Evolutionary conservation across 2,329 filamentous ascomycete genomes (phyloP).

Genomic region (Fusarium sarcochroum): DNA sequence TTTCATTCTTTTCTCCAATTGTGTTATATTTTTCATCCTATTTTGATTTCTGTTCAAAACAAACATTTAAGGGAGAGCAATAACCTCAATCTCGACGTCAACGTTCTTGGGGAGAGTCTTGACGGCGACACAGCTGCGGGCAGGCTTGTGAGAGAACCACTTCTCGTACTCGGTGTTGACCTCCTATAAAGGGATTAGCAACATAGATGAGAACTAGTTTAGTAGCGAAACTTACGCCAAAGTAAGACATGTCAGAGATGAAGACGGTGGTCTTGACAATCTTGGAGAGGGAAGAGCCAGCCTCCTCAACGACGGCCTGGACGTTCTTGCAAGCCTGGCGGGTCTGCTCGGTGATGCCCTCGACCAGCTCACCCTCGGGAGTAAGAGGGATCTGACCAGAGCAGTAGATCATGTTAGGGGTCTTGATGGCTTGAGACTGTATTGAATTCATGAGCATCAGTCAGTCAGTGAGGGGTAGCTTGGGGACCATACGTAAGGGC

Average conservation of each 20-base stretch:
- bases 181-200: conserved; percentile 57
- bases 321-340: conserved; percentile 80
- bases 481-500: conserved; percentile 70
- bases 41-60: conserved; percentile 1
- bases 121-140: conserved; percentile 90
- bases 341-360: conserved; percentile 76
- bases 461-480: conserved; percentile 28
- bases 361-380: conserved; percentile 67
- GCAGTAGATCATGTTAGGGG: conserved; percentile 75
- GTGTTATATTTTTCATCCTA: neutral
- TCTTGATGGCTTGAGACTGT: conserved; percentile 77
- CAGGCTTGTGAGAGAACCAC: conserved; percentile 86
- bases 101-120: conserved; percentile 90
- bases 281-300: conserved; percentile 81
- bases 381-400: conserved; percentile 81
- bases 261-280: conserved; percentile 96
- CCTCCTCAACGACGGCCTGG: conserved; percentile 84
- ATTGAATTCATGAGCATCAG: conserved; percentile 32
- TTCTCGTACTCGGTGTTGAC: conserved; percentile 91
- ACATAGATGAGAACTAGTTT: neutral
- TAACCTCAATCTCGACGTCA: conserved; percentile 90
- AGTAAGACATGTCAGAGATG: conserved; percentile 91
- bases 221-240: conserved; percentile 66
- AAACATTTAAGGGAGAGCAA: conserved; percentile 73
- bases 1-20: conserved; percentile 12